phyloP scores from a whole-genome alignment of 2,329 filamentous ascomycete genomes.

The Venturiaceae sp. region DNA sequence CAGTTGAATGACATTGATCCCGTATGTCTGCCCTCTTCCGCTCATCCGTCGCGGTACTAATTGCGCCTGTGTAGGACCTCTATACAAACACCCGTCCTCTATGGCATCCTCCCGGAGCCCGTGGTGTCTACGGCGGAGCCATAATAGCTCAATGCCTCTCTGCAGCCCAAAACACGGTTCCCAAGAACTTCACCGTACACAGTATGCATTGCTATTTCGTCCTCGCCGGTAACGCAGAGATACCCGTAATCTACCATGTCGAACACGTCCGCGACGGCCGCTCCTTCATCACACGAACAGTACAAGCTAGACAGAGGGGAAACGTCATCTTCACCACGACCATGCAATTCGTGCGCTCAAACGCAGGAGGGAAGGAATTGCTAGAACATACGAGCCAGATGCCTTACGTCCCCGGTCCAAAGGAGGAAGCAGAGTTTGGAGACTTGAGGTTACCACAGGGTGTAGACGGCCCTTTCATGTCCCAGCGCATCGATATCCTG shows the following conservation, averaged over 20 bases:
- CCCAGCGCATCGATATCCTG: constrained; percentile 38
- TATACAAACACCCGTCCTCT: constrained; percentile 89
- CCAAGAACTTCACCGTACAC: constrained; percentile 71
- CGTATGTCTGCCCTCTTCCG: constrained; percentile 36
- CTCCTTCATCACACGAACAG: constrained; percentile 83
- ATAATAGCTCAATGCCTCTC: constrained; percentile 88
- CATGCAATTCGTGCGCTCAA: constrained; percentile 71
- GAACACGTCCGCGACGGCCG: constrained; percentile 86
- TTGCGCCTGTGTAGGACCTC: constrained; percentile 58
- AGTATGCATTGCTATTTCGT: constrained; percentile 99
- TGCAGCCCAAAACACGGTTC: constrained; percentile 82
- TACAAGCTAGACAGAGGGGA: constrained; percentile 87
- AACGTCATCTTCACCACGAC: constrained; percentile 93
- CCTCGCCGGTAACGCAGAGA: constrained; percentile 72
- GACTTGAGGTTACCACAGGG: constrained; percentile 18
- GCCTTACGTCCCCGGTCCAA: constrained; percentile 34
- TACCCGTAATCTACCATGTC: constrained; percentile 90
- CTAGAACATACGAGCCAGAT: constrained; percentile 57
- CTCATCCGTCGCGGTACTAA: too few relatives aligned
- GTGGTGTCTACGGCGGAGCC: constrained; percentile 87
- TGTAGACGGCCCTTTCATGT: constrained; percentile 45
- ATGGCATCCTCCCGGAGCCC: constrained; percentile 86
- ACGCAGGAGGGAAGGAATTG: constrained; percentile 43
- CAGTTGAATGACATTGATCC: constrained; percentile 67
- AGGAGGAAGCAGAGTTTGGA: constrained; percentile 24